Conservation (phyloP, 495 filamentous ascomycete genomes). For the Hypoxylon trugodes region DNA sequence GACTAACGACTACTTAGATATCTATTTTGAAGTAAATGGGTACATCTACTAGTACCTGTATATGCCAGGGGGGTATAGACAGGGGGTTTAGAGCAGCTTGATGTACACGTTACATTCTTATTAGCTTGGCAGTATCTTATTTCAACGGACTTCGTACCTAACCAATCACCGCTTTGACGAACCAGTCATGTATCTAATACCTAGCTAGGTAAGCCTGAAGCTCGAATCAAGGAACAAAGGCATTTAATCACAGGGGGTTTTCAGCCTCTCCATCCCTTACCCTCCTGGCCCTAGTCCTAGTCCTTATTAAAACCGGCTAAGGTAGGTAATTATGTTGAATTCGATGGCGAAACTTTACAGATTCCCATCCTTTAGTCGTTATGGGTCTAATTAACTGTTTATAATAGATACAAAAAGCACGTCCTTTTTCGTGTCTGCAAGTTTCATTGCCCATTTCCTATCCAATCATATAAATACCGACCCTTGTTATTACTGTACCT, state of each 20-base stretch:
- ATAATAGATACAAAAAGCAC: not conserved
- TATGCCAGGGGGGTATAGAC: no score
- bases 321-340: conserved; percentile 15
- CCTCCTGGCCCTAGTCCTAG: not conserved
- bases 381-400: not conserved
- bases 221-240: conserved; percentile 25
- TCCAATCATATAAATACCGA: conserved; percentile 21
- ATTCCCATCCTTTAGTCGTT: no score
- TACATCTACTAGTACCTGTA: no score
- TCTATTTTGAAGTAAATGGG: no score
- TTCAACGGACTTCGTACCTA: not conserved
- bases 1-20: no score
- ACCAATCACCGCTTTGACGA: conserved; percentile 11
- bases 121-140: conserved; percentile 13
- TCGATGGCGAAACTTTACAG: conserved; percentile 8
- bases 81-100: no score
- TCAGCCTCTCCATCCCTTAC: conserved; percentile 34
- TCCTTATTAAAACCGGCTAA: conserved; percentile 16
- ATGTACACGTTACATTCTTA: conserved; percentile 14
- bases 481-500: not conserved
- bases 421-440: not conserved
- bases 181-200: not conserved
- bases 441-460: conserved; percentile 1
- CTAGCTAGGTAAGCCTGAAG: not conserved
- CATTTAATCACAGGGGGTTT: conserved; percentile 9